Evolutionary conservation across 805 yeast species (phyloP), one percentile per base, ranked within the genome.

Genomic region (Citeromyces nyonsensis): DNA sequence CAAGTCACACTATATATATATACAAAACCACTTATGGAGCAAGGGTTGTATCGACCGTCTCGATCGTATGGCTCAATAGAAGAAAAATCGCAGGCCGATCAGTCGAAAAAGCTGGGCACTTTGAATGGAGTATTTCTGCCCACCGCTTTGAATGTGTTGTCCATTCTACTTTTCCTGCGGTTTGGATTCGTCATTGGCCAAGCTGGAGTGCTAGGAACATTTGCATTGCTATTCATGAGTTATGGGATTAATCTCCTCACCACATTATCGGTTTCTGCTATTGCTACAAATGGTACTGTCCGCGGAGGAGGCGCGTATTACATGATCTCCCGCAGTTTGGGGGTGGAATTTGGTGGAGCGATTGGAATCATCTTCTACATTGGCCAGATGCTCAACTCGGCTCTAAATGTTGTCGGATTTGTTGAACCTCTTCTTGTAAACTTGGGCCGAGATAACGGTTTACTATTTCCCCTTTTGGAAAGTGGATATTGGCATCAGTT

Each of bases 221-320:
- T 85, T 15, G 53, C 70, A 2, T 54, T 88, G 14, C 57, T 91
- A 26, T 35, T 76, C 2, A 49, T 84, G 50, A 79, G 94, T 31
- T 91, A 86, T 49, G 48, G 72, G 3, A 84, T 91, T 39, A 79
- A 88, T 48, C 59, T 84, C 5, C 59, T 91, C 35, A 91, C 98
- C 0, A 83, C 94, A 0, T 54, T 91, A 41, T 82, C 95, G 13
- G 75, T 91, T 36, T 81, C 94, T 35, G 98, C 98, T 1, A 91
- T 91, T 38, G 84, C 96, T 2, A 91, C 99, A 2, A 91, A 91
- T 48, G 99, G 99, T 14, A 84, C 94, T 0, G 97, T 91, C 3
- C 70, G 85, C 42, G 97, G 97, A 10, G 99, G 99, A 10, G 99
- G 99, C 31, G 96, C 97, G 0, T 91, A 91, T 50, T 91, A 85